phyloP scores from a whole-genome alignment of 1,284 basidiomycete genomes.

The Vanrija pseudolonga region DNA sequence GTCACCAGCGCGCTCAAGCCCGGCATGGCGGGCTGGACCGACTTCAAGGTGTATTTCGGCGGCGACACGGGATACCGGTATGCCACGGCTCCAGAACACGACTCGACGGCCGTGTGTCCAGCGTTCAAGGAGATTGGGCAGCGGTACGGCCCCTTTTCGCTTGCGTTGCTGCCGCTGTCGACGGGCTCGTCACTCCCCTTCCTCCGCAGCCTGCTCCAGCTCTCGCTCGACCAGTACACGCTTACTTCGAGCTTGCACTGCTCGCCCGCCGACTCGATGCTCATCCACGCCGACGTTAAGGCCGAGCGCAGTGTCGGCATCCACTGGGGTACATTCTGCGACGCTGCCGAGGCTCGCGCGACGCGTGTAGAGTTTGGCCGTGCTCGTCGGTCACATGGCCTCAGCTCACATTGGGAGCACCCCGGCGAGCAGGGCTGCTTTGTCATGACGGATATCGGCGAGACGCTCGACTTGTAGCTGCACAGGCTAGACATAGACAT shows the following conservation, averaged over 20 bases:
- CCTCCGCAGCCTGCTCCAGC: slow-evolving; percentile 42
- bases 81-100: slow-evolving; percentile 42
- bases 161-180: slow-evolving; percentile 44
- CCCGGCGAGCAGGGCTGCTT: slow-evolving; percentile 33
- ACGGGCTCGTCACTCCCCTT: slow-evolving; percentile 48
- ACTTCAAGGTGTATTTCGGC: slow-evolving; percentile 47
- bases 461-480: slow-evolving; percentile 28
- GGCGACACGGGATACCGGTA: slow-evolving; percentile 50
- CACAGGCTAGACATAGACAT: not conserved
- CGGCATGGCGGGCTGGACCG: slow-evolving; percentile 33
- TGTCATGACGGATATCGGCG: slow-evolving; percentile 43
- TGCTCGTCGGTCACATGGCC: slow-evolving; percentile 25
- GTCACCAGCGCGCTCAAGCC: slow-evolving; percentile 15
- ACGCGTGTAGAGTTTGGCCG: slow-evolving; percentile 46
- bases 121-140: slow-evolving; percentile 46
- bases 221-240: slow-evolving; percentile 49
- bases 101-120: slow-evolving; percentile 40
- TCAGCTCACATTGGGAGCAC: slow-evolving; percentile 30
- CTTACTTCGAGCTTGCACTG: slow-evolving; percentile 47
- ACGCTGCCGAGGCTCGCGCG: slow-evolving; percentile 43
- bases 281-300: slow-evolving; percentile 37
- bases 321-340: slow-evolving; percentile 51
- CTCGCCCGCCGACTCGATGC: slow-evolving; percentile 44
- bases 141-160: slow-evolving; percentile 39
- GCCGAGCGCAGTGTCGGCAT: slow-evolving; percentile 39